A percentile compares a stretch with the other conserved stretches of the same genome.
phyloP scores from a whole-genome alignment of 805 yeast species.

The Lipomyces sp. region DNA sequence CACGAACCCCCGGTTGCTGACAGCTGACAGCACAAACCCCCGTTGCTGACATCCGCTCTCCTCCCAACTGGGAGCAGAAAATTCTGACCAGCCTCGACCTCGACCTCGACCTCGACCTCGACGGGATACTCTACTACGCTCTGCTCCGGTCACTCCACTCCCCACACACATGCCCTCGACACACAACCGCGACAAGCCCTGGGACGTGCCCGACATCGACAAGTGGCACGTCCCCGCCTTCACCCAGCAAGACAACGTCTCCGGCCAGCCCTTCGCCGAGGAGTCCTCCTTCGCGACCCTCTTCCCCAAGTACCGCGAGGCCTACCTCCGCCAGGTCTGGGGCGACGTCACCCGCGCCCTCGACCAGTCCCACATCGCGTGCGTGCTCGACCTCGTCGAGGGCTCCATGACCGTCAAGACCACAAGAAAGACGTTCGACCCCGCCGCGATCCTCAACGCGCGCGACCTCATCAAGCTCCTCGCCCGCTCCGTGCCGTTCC shows the following conservation, averaged over 20 bases:
- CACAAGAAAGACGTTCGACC: constrained; percentile 92
- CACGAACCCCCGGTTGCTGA: too few species aligned
- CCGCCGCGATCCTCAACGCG: constrained; percentile 88
- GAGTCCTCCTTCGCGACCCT: constrained; percentile 92
- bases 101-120: too few species aligned
- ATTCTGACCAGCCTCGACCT: too few species aligned
- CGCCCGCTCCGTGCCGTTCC: constrained; percentile 95
- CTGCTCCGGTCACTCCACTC: background rate
- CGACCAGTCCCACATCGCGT: constrained; percentile 64
- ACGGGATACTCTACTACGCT: too few species aligned
- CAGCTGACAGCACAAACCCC: too few species aligned
- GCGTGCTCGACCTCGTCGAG: constrained; percentile 85
- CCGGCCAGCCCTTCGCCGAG: constrained; percentile 89
- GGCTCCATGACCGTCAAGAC: constrained; percentile 97
- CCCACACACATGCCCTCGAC: constrained; percentile 71
- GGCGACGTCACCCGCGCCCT: constrained; percentile 83
- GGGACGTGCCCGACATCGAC: constrained; percentile 27
- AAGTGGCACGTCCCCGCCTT: constrained; percentile 87
- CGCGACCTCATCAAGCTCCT: constrained; percentile 89
- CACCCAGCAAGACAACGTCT: constrained; percentile 80
- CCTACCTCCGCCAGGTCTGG: constrained; percentile 85
- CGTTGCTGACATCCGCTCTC: too few species aligned
- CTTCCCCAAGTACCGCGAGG: constrained; percentile 95
- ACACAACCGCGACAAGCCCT: constrained; percentile 88
- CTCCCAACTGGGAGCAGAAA: too few species aligned